A percentile compares a stretch with the other conserved stretches of the same genome.
Conservation (phyloP, 306 rosid species). For the Alnus glutinosa region DNA sequence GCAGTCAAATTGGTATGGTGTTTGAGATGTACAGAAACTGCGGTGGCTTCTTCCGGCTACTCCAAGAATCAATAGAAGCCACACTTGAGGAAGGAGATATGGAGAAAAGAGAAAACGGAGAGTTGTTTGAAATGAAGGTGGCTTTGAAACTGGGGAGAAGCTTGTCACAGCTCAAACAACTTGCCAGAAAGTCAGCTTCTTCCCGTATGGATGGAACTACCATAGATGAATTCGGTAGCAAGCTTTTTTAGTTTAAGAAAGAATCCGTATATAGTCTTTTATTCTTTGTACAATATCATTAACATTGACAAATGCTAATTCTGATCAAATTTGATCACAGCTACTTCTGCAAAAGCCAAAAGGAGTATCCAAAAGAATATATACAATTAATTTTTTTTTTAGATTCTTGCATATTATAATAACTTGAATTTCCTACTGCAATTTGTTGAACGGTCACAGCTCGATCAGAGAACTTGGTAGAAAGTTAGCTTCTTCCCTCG, state of each 20-base stretch:
- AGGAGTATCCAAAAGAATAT: too few species aligned
- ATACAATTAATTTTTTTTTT: too few species aligned
- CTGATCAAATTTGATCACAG: neutral
- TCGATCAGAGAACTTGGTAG: too few species aligned
- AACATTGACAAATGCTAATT: neutral
- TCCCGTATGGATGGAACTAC: slow-evolving; percentile 40
- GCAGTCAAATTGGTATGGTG: slow-evolving; percentile 75
- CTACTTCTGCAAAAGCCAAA: too few species aligned
- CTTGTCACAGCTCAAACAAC: slow-evolving; percentile 47
- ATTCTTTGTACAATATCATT: slow-evolving; percentile 7
- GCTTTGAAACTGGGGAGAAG: slow-evolving; percentile 73
- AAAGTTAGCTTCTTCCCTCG: too few species aligned
- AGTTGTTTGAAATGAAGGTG: slow-evolving; percentile 55
- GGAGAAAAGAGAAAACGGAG: slow-evolving; percentile 67
- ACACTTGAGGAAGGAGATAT: slow-evolving; percentile 47
- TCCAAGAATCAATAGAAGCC: slow-evolving; percentile 48
- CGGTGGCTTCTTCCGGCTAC: slow-evolving; percentile 49
- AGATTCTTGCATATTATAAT: too few species aligned
- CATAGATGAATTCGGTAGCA: slow-evolving; percentile 68
- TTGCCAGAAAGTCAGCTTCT: slow-evolving; percentile 50
- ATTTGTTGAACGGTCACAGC: too few species aligned
- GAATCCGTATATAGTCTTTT: neutral
- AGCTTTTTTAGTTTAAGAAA: slow-evolving; percentile 37
- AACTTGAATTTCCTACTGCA: too few species aligned
- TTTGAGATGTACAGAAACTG: slow-evolving; percentile 64